phyloP scores from a whole-genome alignment of 2,329 filamentous ascomycete species.

The Byssochlamys sp. region DNA sequence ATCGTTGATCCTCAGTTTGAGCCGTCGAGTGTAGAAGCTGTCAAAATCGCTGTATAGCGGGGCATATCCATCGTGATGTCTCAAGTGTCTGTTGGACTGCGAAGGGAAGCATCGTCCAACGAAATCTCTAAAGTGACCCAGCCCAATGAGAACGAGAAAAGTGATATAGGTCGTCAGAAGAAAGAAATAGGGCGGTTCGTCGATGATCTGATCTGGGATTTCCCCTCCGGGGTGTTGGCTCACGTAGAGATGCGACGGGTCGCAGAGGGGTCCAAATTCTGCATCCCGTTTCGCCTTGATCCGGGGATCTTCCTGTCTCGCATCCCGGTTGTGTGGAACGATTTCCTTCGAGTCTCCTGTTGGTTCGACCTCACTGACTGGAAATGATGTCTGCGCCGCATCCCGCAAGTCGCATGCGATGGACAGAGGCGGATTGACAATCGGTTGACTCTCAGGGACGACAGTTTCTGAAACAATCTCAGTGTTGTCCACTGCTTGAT shows the following conservation, averaged over 20 bases:
- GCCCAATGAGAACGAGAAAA: conserved; percentile 83
- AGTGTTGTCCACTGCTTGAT: conserved; percentile 1
- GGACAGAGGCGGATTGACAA: neutral
- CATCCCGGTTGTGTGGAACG: neutral
- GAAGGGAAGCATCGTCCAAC: conserved; percentile 84
- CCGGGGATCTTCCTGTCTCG: conserved; percentile 57
- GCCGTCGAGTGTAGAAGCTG: conserved; percentile 82
- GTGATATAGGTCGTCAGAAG: conserved; percentile 92
- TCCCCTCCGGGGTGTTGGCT: conserved; percentile 71
- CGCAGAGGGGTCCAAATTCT: conserved; percentile 75
- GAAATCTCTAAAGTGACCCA: conserved; percentile 87
- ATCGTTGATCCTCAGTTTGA: conserved; percentile 89
- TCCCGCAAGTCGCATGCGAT: neutral
- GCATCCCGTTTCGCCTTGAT: conserved; percentile 65
- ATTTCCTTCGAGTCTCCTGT: conserved; percentile 6
- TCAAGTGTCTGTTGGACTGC: conserved; percentile 70
- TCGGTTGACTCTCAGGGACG: neutral
- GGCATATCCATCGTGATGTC: conserved; percentile 73
- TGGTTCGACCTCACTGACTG: neutral
- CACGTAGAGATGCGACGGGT: conserved; percentile 69
- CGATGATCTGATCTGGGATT: conserved; percentile 69
- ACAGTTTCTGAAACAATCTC: conserved; percentile 2
- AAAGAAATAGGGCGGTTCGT: conserved; percentile 89
- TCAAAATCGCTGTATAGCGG: conserved; percentile 93
- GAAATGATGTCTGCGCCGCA: neutral